Conservation (phyloP, 1,284 basidiomycete species). For the Veloporphyrellus conicus region DNA sequence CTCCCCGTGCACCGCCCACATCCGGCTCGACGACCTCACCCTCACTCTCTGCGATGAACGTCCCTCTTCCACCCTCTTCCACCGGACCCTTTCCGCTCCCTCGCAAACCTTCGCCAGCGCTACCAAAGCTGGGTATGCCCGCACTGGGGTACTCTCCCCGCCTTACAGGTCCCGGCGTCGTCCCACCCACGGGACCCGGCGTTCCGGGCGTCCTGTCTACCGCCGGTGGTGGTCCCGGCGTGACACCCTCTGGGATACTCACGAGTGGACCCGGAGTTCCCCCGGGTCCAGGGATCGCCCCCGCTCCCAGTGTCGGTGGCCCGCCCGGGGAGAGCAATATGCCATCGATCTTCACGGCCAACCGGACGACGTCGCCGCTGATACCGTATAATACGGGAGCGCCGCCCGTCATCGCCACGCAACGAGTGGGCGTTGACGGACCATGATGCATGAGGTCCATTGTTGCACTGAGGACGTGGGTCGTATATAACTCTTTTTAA, state of each 20-base stretch:
- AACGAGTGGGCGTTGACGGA: conserved; percentile 25
- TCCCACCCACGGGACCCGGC: conserved; percentile 27
- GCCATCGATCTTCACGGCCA: conserved; percentile 16
- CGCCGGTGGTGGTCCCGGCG: conserved; percentile 14
- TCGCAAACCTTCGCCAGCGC: conserved; percentile 26
- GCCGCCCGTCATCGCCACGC: conserved; percentile 9
- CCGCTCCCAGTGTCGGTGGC: conserved; percentile 13
- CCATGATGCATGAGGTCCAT: conserved; percentile 4
- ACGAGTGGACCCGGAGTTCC: conserved; percentile 30
- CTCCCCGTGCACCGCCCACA: conserved; percentile 21
- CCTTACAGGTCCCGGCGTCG: conserved; percentile 29
- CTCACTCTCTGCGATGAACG: conserved; percentile 14
- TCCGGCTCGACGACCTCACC: conserved; percentile 17
- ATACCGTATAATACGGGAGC: conserved; percentile 17
- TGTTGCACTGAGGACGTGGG: no score
- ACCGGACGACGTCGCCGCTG: conserved; percentile 27
- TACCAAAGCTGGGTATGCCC: conserved; percentile 29
- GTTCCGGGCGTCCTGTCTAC: conserved; percentile 24
- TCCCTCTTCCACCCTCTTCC: conserved; percentile 16
- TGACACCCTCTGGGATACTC: conserved; percentile 26
- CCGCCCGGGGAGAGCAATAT: conserved; percentile 14
- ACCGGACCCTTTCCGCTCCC: conserved; percentile 20
- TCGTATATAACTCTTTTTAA: conserved; percentile 9
- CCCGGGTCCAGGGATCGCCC: conserved; percentile 29
- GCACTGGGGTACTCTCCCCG: conserved; percentile 30